A percentile compares a stretch with the other conserved stretches of the same genome.
Conservation (phyloP, 345 rosid species). For the Clarkia xantiana region DNA sequence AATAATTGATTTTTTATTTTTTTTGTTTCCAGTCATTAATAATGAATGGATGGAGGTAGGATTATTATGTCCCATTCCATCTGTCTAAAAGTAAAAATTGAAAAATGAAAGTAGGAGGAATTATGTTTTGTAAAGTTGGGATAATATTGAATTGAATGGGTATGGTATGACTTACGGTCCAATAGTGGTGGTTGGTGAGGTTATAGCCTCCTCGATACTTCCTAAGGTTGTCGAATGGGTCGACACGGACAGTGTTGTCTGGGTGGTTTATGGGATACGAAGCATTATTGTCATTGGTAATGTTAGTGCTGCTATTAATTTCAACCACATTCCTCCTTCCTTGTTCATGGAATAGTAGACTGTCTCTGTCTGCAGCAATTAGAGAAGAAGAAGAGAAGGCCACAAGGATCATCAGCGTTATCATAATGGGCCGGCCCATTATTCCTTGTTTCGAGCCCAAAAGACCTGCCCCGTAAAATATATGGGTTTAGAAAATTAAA, state of each 20-base stretch:
- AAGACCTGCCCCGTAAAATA: not conserved
- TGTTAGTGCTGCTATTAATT: not conserved
- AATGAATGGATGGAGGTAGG: too few relatives aligned
- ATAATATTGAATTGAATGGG: too few relatives aligned
- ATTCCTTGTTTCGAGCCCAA: conserved; percentile 12
- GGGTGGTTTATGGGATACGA: conserved; percentile 7
- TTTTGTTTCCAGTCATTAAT: too few relatives aligned
- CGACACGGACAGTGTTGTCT: conserved; percentile 40
- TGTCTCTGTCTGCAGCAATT: conserved; percentile 8
- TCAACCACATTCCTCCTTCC: conserved; percentile 10
- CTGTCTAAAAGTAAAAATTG: not conserved
- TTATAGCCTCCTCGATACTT: conserved; percentile 59
- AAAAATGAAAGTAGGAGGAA: not conserved
- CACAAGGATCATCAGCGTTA: conserved; percentile 12
- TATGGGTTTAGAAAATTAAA: not conserved
- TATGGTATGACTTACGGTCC: conserved; percentile 35
- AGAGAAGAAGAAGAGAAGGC: conserved; percentile 4
- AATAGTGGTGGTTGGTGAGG: conserved; percentile 49
- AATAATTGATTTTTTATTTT: too few relatives aligned
- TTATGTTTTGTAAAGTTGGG: not conserved
- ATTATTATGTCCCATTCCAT: too few relatives aligned
- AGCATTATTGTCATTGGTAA: conserved; percentile 6
- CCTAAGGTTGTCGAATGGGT: conserved; percentile 32
- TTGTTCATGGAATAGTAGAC: conserved; percentile 7
- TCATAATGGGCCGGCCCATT: conserved; percentile 7